phyloP scores from a whole-genome alignment of 768 basidiomycete genomes.

The Leccinum disarticulatum region DNA sequence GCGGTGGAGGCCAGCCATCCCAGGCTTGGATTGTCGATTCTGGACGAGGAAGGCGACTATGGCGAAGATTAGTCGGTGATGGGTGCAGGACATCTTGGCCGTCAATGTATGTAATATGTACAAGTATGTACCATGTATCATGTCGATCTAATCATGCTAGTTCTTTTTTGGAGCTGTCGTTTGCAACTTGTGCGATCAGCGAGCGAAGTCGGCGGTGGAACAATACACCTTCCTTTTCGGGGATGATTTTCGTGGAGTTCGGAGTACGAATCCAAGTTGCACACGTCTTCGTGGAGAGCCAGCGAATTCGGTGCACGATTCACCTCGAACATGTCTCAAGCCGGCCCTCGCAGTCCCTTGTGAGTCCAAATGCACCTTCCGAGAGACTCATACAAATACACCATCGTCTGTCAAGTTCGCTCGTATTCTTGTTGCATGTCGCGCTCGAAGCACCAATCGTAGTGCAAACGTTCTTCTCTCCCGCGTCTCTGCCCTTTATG shows the following conservation, averaged over 20 bases:
- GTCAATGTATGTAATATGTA: conserved; percentile 8
- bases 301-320: background rate
- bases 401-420: conserved; percentile 41
- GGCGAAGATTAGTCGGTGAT: conserved; percentile 21
- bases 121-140: conserved; percentile 7
- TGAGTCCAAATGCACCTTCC: conserved; percentile 23
- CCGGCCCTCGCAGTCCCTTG: conserved; percentile 39
- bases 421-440: conserved; percentile 76
- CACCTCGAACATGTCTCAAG: conserved; percentile 18
- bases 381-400: background rate
- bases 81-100: background rate
- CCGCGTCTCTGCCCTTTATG: conserved; percentile 65
- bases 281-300: background rate
- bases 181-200: background rate
- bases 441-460: conserved; percentile 77
- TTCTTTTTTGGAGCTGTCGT: background rate
- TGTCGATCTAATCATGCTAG: conserved; percentile 13
- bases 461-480: conserved; percentile 70
- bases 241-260: conserved; percentile 28
- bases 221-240: conserved; percentile 13
- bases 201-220: background rate
- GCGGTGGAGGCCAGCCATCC: conserved; percentile 24
- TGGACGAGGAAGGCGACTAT: conserved; percentile 38
- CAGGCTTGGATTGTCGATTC: conserved; percentile 21
- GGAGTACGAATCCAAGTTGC: conserved; percentile 21